Conservation (phyloP, 75 land plant genomes). For the Cunninghamia lanceolata region DNA sequence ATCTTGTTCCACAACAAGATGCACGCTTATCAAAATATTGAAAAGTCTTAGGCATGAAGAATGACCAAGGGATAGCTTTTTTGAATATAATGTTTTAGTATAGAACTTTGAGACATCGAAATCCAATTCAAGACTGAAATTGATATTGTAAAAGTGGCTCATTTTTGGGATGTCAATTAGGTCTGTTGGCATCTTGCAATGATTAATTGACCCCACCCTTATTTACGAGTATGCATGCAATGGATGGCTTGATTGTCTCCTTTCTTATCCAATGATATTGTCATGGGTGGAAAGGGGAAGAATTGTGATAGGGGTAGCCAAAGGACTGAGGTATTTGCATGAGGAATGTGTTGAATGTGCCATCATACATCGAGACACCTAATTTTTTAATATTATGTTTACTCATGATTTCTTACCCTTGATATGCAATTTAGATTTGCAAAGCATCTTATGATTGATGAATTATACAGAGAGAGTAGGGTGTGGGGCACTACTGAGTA, state of each 20-base stretch:
- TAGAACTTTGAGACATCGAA: conserved; percentile 24
- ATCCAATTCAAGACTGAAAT: conserved; percentile 33
- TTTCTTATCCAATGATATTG: conserved; percentile 11
- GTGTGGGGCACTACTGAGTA: not conserved
- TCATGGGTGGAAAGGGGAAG: not conserved
- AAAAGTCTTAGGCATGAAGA: no score
- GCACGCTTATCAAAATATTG: no score
- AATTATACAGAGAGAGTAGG: not conserved
- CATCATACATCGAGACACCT: not conserved
- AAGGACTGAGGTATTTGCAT: not conserved
- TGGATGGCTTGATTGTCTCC: conserved; percentile 28
- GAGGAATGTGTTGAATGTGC: not conserved
- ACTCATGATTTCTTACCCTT: not conserved
- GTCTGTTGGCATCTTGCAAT: not conserved
- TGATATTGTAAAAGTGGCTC: conserved; percentile 40
- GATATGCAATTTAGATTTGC: not conserved
- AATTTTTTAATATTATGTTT: no score
- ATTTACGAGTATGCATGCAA: conserved; percentile 28
- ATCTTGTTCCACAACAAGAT: no score
- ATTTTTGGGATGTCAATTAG: conserved; percentile 31
- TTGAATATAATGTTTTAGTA: not conserved
- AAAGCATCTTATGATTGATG: not conserved
- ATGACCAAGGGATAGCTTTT: no score
- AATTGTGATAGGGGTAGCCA: not conserved
- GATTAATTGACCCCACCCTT: not conserved